These are phyloP conservation scores for Scleroderma bovista DNA, from an alignment of 768 basidiomycete species.

Conservation along the genomic window DNA sequence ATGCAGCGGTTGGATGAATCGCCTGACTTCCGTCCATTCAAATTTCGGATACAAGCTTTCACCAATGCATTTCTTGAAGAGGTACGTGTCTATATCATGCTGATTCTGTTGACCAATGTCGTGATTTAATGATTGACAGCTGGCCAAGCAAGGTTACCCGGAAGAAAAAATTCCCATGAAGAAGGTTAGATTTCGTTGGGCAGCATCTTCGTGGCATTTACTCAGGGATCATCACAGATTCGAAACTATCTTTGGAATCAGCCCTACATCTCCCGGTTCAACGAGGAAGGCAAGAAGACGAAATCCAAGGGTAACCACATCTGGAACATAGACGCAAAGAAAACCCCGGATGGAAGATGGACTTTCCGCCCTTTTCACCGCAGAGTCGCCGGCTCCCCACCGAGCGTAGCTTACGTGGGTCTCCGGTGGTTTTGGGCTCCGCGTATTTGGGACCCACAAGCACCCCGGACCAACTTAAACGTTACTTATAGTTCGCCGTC, in stretches of 20 bases:
- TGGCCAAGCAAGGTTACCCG: slow-evolving; percentile 79
- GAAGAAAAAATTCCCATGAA: slow-evolving; percentile 97
- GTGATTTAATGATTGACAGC: slow-evolving; percentile 37
- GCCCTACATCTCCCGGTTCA: slow-evolving; percentile 91
- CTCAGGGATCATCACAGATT: slow-evolving; percentile 45
- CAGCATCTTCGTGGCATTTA: slow-evolving; percentile 5
- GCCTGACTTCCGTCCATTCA: slow-evolving; percentile 95
- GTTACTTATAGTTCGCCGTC: slow-evolving; percentile 77
- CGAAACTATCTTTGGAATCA: slow-evolving; percentile 96
- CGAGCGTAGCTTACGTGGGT: slow-evolving; percentile 75
- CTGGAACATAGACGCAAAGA: slow-evolving; percentile 98
- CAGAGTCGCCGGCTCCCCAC: slow-evolving; percentile 79
- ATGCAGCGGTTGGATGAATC: slow-evolving; percentile 98
- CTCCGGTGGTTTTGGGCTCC: slow-evolving; percentile 87
- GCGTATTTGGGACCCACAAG: slow-evolving; percentile 95
- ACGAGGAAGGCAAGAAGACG: slow-evolving; percentile 98
- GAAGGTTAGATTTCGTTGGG: slow-evolving; percentile 52
- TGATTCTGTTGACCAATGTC: background rate
- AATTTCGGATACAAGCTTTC: slow-evolving; percentile 98
- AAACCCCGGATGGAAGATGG: slow-evolving; percentile 70
- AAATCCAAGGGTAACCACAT: slow-evolving; percentile 99
- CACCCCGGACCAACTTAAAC: slow-evolving; percentile 70
- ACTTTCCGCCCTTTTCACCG: slow-evolving; percentile 85
- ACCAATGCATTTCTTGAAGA: slow-evolving; percentile 94
- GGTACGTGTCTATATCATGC: slow-evolving; percentile 35